Percentiles rank a stretch among this genome's conserved stretches.
Evolutionary conservation across 1,284 basidiomycete species (phyloP).

Genomic region (Moniliella sp.): DNA sequence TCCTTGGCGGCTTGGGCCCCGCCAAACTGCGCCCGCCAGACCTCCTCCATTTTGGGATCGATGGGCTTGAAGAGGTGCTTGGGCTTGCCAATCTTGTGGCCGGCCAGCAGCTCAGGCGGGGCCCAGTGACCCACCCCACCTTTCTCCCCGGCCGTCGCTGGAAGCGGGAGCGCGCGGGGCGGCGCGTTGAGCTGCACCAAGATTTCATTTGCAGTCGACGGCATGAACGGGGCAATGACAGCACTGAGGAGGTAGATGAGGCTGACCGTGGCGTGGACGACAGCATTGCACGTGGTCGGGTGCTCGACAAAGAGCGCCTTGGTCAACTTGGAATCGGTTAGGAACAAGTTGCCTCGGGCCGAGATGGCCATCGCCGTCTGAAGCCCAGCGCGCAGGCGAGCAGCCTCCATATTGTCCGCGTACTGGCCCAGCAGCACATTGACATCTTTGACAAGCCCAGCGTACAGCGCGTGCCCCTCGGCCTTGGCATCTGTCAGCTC

Average conservation of each 20-base stretch:
- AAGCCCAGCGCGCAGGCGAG: slow-evolving; percentile 69
- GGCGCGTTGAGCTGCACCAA: slow-evolving; percentile 75
- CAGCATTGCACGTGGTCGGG: slow-evolving; percentile 66
- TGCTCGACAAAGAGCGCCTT: slow-evolving; percentile 65
- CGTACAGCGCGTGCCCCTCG: background rate
- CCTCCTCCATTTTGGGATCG: slow-evolving; percentile 66
- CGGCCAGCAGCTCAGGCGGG: slow-evolving; percentile 62
- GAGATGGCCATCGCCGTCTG: slow-evolving; percentile 75
- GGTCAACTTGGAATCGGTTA: slow-evolving; percentile 73
- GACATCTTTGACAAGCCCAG: slow-evolving; percentile 51
- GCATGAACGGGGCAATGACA: slow-evolving; percentile 87
- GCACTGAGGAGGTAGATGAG: slow-evolving; percentile 75
- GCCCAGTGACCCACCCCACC: slow-evolving; percentile 6
- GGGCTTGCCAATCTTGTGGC: slow-evolving; percentile 65
- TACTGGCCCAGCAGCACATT: slow-evolving; percentile 62
- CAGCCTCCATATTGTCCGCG: slow-evolving; percentile 66
- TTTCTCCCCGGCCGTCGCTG: slow-evolving; percentile 1
- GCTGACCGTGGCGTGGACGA: slow-evolving; percentile 67
- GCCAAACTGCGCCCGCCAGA: slow-evolving; percentile 61
- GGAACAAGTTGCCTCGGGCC: slow-evolving; percentile 73
- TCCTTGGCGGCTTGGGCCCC: slow-evolving; percentile 38
- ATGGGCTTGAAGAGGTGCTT: slow-evolving; percentile 82
- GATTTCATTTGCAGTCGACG: slow-evolving; percentile 60
- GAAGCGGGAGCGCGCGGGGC: slow-evolving; percentile 40
- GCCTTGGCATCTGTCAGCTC: slow-evolving; percentile 2